Conservation (phyloP, 805 yeast species). For the Candida sanyiensis region DNA sequence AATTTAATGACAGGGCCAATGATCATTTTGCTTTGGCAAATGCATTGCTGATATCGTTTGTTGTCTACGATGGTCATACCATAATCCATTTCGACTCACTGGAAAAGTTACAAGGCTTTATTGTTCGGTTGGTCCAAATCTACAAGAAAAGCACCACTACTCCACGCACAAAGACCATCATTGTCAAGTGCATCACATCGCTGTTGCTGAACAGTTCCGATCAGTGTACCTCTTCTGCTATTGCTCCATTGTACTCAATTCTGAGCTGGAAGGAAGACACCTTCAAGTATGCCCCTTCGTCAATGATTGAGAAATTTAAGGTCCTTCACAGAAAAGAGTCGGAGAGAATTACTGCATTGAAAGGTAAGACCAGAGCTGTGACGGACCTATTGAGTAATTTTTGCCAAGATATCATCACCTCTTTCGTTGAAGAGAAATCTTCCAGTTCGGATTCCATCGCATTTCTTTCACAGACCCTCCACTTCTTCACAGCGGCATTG, state of each 20-base stretch:
- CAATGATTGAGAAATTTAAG: constrained; percentile 1
- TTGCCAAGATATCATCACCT: constrained; percentile 1
- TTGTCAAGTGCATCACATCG: constrained; percentile 5
- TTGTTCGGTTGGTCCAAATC: constrained; percentile 17
- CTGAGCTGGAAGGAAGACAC: constrained; percentile 11
- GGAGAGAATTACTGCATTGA: background rate
- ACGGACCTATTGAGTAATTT: constrained; percentile 4
- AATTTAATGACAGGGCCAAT: constrained; percentile 1
- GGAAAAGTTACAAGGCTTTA: constrained; percentile 7
- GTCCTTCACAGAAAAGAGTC: constrained; percentile 3
- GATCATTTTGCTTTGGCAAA: constrained; percentile 12
- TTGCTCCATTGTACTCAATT: constrained; percentile 19
- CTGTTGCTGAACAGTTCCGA: constrained; percentile 4
- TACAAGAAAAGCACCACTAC: constrained; percentile 10
- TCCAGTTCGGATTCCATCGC: background rate
- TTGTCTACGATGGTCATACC: background rate
- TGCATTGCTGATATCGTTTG: background rate
- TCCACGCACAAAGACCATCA: background rate
- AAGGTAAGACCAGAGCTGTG: constrained; percentile 9
- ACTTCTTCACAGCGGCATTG: constrained; percentile 26
- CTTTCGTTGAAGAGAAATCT: background rate
- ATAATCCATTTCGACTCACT: constrained; percentile 3
- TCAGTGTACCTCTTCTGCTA: constrained; percentile 1
- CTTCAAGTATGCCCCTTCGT: background rate
- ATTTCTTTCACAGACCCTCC: constrained; percentile 11